Percentiles rank a stretch among this genome's conserved stretches.
phyloP scores from a whole-genome alignment of 2,329 filamentous ascomycete species.

The Dothideomycetes sp. region DNA sequence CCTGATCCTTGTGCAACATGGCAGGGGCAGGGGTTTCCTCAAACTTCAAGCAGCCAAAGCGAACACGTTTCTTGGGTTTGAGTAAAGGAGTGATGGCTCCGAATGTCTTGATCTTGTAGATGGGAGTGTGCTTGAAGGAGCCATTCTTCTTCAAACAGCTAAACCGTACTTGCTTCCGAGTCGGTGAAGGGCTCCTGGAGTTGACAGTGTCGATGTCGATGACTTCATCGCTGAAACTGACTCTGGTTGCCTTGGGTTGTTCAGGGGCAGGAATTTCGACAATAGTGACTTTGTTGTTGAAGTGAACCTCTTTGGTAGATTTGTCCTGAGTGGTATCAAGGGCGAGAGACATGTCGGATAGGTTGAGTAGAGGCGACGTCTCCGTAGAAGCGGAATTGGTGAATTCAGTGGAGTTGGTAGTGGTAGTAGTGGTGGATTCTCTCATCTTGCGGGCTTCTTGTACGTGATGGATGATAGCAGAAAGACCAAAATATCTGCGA shows the following conservation, averaged over 20 bases:
- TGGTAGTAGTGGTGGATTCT: background rate
- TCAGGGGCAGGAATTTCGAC: constrained; percentile 5
- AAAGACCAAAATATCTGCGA: constrained; percentile 2
- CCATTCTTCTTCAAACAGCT: constrained; percentile 6
- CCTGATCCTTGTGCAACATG: background rate
- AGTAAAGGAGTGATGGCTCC: constrained; percentile 6
- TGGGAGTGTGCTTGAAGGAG: constrained; percentile 5
- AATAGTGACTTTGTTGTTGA: constrained; percentile 8
- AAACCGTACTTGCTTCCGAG: constrained; percentile 10
- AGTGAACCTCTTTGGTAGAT: constrained; percentile 7
- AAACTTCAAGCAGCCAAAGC: constrained; percentile 11
- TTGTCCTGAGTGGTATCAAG: background rate
- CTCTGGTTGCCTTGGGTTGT: background rate
- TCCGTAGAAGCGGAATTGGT: too few relatives aligned
- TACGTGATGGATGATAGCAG: constrained; percentile 5
- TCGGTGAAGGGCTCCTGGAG: background rate
- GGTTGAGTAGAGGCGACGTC: constrained; percentile 1
- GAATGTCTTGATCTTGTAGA: constrained; percentile 12
- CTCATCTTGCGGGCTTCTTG: background rate
- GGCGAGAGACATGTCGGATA: constrained; percentile 2
- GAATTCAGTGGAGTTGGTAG: constrained; percentile 1
- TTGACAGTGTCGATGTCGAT: constrained; percentile 11
- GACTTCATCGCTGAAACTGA: constrained; percentile 10
- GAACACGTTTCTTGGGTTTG: constrained; percentile 7
- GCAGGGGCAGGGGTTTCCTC: background rate